Percentiles rank a stretch among this genome's conserved stretches.
phyloP scores from a whole-genome alignment of 208 protist species.

The Naegleria lovaniensis region DNA sequence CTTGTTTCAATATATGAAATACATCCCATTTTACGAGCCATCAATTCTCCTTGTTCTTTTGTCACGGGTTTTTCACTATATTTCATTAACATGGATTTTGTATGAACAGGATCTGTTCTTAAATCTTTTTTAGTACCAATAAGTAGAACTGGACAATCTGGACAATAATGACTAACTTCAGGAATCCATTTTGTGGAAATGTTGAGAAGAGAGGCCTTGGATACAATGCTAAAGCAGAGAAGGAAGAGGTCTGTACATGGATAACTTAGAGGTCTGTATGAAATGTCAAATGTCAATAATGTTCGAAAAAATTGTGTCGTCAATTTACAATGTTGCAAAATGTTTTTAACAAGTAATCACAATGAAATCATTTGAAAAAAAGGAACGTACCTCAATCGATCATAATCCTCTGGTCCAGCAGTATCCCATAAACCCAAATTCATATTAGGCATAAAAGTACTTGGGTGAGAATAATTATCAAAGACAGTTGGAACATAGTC shows the following conservation, averaged over 20 bases:
- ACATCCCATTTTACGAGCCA: not conserved
- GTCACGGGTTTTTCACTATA: not conserved
- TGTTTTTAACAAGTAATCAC: too few species aligned
- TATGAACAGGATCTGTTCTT: not conserved
- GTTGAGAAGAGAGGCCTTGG: not conserved
- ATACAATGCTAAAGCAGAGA: constrained; percentile 43
- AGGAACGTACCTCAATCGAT: too few species aligned
- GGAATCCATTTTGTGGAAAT: not conserved
- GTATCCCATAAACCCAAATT: not conserved
- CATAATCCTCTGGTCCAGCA: not conserved
- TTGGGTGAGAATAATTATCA: not conserved
- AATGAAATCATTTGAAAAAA: too few species aligned
- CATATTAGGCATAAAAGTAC: not conserved
- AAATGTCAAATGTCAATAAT: too few species aligned
- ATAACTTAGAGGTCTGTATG: constrained; percentile 61
- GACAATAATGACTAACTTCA: not conserved
- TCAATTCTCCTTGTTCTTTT: not conserved
- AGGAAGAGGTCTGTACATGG: constrained; percentile 69
- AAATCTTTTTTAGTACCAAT: not conserved
- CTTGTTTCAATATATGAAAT: not conserved
- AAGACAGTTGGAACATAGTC: not conserved
- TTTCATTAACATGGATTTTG: not conserved
- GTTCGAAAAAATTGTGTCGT: too few species aligned
- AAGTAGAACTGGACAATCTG: not conserved
- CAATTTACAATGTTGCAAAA: too few species aligned